Evolutionary conservation across 2,329 filamentous ascomycete genomes (phyloP), one percentile per base, ranked within the genome.

Genomic region (Didymella arachidicola): DNA sequence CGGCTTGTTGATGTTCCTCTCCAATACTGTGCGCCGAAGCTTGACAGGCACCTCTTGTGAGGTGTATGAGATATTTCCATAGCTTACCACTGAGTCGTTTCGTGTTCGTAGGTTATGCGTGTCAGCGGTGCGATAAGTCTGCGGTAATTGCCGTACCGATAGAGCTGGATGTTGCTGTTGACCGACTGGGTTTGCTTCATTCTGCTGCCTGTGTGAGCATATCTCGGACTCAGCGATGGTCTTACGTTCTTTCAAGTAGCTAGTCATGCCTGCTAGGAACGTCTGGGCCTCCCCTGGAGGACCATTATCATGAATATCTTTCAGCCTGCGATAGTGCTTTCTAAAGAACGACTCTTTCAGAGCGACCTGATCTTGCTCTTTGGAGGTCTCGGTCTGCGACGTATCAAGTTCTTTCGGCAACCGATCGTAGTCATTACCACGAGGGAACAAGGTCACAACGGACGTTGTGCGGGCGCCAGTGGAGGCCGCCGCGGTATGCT

Each of bases 261-360:
- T 45, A 46, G 60, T 61, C 7, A 69, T 60, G 12, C 57, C 59
- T 44, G 53, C 58, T 68, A 67, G 70, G 14, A 70, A 42, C 18
- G 67, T 57, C 25, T 72, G 65, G 4, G 66, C 66, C 62, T 74
- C 72, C n/a, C 69, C 69, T 50, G 67, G 36, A 14, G 69, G 70
- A 0, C 70, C 68, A 18, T 47, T 30, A 11, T 58, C 26, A 41
- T 72, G 73, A 22, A 72, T 69, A 2, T 60, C 58, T 45, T 61
- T 68, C 11, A 61, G 64, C 6, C 46, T 49, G 22, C 54, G 60
- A 30, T 58, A 65, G 18, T 49, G 34, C 22, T 49, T 46, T n/a
- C 25, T 59, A n/a, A 59, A 18, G 4, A 50, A 53, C 8, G 50
- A 42, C 3, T 43, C 38, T 10, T 14, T 41, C 36, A n/a, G 25